These are phyloP conservation scores for Extremus antarcticus DNA, from an alignment of 495 filamentous ascomycete genomes.

Conservation along the genomic window DNA sequence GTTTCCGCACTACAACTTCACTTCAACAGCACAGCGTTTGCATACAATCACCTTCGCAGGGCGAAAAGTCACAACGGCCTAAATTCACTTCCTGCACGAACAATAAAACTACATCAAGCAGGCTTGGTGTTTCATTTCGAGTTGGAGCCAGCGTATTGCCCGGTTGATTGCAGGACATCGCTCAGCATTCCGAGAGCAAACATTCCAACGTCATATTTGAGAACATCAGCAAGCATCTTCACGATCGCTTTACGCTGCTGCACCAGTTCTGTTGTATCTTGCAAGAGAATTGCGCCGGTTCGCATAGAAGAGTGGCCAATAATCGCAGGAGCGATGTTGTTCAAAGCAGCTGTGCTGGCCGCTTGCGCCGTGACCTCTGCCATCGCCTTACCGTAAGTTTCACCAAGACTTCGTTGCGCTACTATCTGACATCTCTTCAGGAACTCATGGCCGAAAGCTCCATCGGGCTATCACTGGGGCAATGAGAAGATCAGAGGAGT, in stretches of 20 bases:
- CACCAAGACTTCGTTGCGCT: too few species aligned
- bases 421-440: background rate
- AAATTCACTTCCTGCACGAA: too few species aligned
- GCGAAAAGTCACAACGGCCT: too few species aligned
- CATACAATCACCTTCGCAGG: background rate
- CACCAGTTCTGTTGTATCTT: too few species aligned
- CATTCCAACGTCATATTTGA: background rate
- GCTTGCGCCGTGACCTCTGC: background rate
- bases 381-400: background rate
- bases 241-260: too few species aligned
- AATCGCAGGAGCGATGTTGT: background rate
- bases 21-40: background rate
- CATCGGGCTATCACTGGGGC: conserved; percentile 23
- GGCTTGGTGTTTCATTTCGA: background rate
- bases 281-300: background rate
- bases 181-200: background rate
- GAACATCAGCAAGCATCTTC: background rate
- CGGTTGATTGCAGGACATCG: background rate
- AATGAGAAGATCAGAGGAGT: conserved; percentile 32
- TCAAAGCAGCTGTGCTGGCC: background rate
- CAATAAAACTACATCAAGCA: background rate
- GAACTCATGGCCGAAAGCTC: background rate
- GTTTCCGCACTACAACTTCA: too few species aligned
- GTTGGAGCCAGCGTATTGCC: background rate
- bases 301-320: conserved; percentile 17